These are phyloP conservation scores for Cyclanthera cordifolia DNA, from an alignment of 306 rosid genomes.

Conservation along the genomic window DNA sequence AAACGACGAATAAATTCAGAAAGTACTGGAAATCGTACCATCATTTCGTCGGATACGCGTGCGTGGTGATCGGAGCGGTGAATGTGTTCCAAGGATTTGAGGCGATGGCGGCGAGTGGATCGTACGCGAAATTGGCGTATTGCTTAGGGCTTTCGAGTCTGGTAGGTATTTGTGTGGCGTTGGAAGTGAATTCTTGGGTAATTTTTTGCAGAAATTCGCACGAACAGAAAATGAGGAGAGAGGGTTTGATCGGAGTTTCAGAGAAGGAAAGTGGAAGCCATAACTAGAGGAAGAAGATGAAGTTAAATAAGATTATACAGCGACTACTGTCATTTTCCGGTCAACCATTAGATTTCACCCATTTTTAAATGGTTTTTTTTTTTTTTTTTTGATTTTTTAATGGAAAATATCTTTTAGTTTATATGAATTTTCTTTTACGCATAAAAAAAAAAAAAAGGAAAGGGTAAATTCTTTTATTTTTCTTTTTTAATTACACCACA, in stretches of 20 bases:
- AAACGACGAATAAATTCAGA: conserved; percentile 60
- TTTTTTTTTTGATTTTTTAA: no score
- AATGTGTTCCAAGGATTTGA: conserved; percentile 80
- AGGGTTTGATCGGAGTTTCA: conserved; percentile 45
- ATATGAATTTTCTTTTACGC: background rate
- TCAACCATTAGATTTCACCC: background rate
- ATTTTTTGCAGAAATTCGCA: conserved; percentile 71
- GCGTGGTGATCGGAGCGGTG: conserved; percentile 80
- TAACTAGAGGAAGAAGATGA: conserved; percentile 4
- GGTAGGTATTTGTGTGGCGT: conserved; percentile 56
- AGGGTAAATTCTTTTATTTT: background rate
- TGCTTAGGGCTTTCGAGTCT: conserved; percentile 56
- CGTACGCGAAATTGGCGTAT: conserved; percentile 60
- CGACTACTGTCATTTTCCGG: background rate
- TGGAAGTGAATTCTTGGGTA: conserved; percentile 97
- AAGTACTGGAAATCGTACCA: conserved; percentile 94
- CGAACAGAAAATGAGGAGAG: conserved; percentile 76
- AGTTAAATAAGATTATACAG: no score
- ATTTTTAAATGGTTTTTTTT: no score
- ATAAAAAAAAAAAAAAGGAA: no score
- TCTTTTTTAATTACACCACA: no score
- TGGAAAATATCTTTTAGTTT: background rate
- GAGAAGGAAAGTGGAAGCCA: conserved; percentile 57
- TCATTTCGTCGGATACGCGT: conserved; percentile 85
- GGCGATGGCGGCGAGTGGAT: conserved; percentile 76